Percentiles rank a stretch among this genome's conserved stretches.
These are phyloP conservation scores for Coemansia sp. DNA, from an alignment of 192 early-diverging fungal genomes.

Conservation along the genomic window DNA sequence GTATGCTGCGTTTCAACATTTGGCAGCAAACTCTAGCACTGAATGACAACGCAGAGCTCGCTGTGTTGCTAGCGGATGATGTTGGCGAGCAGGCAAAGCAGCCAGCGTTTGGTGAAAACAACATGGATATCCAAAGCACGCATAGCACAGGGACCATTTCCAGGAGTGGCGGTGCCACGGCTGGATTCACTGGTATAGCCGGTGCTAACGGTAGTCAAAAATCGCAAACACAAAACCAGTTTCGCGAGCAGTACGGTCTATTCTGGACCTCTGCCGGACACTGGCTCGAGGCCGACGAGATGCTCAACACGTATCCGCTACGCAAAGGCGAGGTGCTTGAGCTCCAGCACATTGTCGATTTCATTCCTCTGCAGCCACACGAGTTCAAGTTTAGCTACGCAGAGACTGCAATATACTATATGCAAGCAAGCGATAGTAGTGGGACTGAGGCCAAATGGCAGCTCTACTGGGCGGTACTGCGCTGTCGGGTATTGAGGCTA, in stretches of 20 bases:
- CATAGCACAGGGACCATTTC: background rate
- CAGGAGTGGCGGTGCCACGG: conserved; percentile 18
- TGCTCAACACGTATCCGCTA: conserved; percentile 48
- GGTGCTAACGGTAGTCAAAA: conserved; percentile 12
- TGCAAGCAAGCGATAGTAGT: conserved; percentile 32
- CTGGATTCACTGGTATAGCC: conserved; percentile 16
- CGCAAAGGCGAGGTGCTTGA: conserved; percentile 50
- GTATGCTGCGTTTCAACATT: conserved; percentile 54
- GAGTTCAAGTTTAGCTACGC: conserved; percentile 51
- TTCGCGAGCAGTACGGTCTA: conserved; percentile 52
- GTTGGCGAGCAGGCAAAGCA: conserved; percentile 1
- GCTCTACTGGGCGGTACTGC: conserved; percentile 47
- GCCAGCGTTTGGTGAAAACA: background rate
- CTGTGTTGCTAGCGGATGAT: background rate
- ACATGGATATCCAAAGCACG: no score
- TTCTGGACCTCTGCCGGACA: conserved; percentile 54
- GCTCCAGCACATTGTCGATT: conserved; percentile 49
- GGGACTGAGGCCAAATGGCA: conserved; percentile 28
- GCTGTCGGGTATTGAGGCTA: conserved; percentile 31
- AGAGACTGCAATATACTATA: conserved; percentile 42
- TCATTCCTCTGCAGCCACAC: conserved; percentile 49
- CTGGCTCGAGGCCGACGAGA: conserved; percentile 52
- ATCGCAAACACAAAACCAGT: conserved; percentile 19
- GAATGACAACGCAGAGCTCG: conserved; percentile 1
- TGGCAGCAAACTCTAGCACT: conserved; percentile 44